These are phyloP conservation scores for Aspergillus diversus DNA, from an alignment of 495 filamentous ascomycete species.

Conservation along the genomic window DNA sequence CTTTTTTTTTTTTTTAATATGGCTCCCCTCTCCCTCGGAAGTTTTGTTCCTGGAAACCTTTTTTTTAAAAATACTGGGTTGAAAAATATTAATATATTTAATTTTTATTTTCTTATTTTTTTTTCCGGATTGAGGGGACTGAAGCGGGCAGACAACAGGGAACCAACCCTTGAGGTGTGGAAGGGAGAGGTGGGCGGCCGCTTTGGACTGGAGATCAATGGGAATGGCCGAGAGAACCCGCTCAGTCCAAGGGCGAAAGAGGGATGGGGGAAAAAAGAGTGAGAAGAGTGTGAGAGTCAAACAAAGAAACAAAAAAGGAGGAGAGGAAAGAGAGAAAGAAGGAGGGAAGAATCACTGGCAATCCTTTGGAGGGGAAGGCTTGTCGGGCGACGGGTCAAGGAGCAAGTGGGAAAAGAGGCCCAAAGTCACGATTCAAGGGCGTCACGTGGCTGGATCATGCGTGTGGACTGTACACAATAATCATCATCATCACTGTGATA, in stretches of 20 bases:
- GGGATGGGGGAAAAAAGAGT: conserved; percentile 10
- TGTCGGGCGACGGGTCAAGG: conserved; percentile 22
- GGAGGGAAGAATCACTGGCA: conserved; percentile 5
- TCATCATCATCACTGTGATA: background rate
- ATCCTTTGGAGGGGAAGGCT: conserved; percentile 25
- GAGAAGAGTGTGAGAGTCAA: conserved; percentile 11
- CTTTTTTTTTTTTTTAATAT: conserved; percentile 16
- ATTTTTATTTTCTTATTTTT: conserved; percentile 32
- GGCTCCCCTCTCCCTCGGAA: conserved; percentile 25
- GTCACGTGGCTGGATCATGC: conserved; percentile 53
- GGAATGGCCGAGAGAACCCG: conserved; percentile 22
- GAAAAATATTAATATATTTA: conserved; percentile 14
- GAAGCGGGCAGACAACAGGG: conserved; percentile 30
- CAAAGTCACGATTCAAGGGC: conserved; percentile 28
- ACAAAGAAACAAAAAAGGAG: conserved; percentile 11
- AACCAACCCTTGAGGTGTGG: conserved; percentile 32
- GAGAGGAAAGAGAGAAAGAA: conserved; percentile 9
- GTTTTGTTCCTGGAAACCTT: conserved; percentile 30
- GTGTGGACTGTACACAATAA: conserved; percentile 34
- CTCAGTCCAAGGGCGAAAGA: conserved; percentile 17
- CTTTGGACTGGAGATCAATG: conserved; percentile 13
- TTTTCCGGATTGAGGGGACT: conserved; percentile 27
- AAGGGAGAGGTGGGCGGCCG: conserved; percentile 17
- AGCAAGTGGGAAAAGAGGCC: conserved; percentile 22
- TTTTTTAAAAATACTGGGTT: conserved; percentile 19